A percentile compares a stretch with the other conserved stretches of the same genome.
phyloP scores from a whole-genome alignment of 2,329 filamentous ascomycete species.

The Scolecobasidium constrictum region DNA sequence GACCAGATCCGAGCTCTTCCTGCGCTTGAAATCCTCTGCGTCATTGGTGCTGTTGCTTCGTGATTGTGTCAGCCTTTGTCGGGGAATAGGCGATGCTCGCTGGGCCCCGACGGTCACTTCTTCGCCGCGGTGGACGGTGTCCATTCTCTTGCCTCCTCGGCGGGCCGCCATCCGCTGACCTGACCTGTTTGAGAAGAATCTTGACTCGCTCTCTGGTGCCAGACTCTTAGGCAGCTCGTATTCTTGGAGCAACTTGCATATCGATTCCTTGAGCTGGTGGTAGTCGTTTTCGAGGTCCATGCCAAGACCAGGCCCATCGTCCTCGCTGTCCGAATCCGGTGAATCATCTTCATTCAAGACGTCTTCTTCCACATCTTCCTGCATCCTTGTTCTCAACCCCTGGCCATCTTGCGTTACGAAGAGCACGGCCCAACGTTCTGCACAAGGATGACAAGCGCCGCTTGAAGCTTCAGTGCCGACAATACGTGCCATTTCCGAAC shows the following conservation, averaged over 20 bases:
- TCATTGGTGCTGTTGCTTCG: conserved; percentile 28
- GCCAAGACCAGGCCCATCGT: conserved; percentile 30
- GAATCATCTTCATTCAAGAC: conserved; percentile 52
- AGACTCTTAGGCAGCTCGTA: conserved; percentile 65
- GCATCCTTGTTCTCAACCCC: conserved; percentile 59
- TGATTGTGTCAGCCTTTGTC: conserved; percentile 5
- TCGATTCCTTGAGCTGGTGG: conserved; percentile 68
- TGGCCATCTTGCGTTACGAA: conserved; percentile 67
- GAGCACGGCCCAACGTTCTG: conserved; percentile 72
- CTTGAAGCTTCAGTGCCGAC: conserved; percentile 54
- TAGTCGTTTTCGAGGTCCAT: conserved; percentile 66
- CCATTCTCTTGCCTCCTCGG: conserved; percentile 4
- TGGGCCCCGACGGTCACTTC: conserved; percentile 24
- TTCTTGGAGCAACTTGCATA: conserved; percentile 70
- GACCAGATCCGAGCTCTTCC: conserved; percentile 44
- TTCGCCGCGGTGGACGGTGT: conserved; percentile 14
- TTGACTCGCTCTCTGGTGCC: conserved; percentile 47
- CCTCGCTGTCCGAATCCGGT: conserved; percentile 36
- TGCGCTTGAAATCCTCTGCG: conserved; percentile 18
- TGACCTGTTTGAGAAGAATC: conserved; percentile 53
- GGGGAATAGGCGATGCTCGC: conserved; percentile 14
- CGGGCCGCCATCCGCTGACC: conserved; percentile 28
- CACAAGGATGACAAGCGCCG: conserved; percentile 65
- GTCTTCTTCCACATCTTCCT: conserved; percentile 54
- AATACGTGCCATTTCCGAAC: conserved; percentile 59